A percentile compares a stretch with the other conserved stretches of the same genome.
phyloP scores from a whole-genome alignment of 306 rosid genomes.

The Trichosanthes truncata region DNA sequence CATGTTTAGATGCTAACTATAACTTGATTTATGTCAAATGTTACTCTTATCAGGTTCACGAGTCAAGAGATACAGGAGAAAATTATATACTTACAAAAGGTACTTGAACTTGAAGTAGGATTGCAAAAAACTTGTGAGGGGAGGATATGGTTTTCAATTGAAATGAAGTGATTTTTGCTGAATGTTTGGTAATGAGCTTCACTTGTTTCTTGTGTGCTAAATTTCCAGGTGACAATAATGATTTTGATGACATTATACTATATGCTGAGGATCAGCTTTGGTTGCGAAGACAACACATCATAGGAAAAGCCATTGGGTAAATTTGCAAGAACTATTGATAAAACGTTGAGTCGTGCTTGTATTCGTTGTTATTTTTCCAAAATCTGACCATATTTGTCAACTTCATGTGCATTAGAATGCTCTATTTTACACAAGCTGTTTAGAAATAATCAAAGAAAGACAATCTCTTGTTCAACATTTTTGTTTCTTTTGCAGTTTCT shows the following conservation, averaged over 20 bases:
- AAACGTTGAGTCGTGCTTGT: neutral
- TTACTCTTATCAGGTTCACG: conserved; percentile 47
- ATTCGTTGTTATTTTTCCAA: neutral
- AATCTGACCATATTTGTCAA: neutral
- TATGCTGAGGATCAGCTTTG: conserved; percentile 57
- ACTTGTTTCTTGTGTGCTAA: neutral
- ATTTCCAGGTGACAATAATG: conserved; percentile 59
- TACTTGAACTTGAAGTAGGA: conserved; percentile 7
- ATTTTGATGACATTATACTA: conserved; percentile 37
- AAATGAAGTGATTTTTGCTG: neutral
- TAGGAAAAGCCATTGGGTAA: conserved; percentile 78
- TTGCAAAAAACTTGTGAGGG: neutral
- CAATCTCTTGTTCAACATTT: neutral
- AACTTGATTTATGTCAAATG: neutral
- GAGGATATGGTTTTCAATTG: neutral
- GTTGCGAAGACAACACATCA: conserved; percentile 53
- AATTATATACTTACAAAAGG: conserved; percentile 67
- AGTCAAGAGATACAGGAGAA: conserved; percentile 39
- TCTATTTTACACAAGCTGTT: neutral
- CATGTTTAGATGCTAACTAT: neutral
- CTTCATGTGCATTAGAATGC: neutral
- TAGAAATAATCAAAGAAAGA: neutral
- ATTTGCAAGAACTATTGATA: neutral
- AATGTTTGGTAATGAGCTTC: neutral
- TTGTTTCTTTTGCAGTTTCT: conserved; percentile 37